These are phyloP conservation scores for Silene vulgaris DNA, from an alignment of 179 eudicot species.

Conservation along the genomic window DNA sequence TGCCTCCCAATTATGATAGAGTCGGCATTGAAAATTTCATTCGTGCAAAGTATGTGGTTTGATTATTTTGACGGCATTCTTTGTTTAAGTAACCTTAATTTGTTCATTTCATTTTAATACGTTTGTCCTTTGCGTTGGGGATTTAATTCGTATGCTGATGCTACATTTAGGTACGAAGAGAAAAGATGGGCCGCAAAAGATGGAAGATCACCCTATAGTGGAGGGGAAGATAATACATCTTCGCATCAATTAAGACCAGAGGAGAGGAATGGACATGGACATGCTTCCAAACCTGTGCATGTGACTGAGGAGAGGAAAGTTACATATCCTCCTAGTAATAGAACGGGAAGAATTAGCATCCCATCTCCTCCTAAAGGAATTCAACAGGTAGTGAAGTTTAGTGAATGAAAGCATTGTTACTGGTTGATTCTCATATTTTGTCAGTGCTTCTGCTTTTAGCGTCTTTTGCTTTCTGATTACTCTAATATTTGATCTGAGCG, in stretches of 20 bases:
- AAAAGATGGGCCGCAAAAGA: constrained; percentile 84
- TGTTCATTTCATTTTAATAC: not conserved
- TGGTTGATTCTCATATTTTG: not conserved
- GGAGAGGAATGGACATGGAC: constrained; percentile 50
- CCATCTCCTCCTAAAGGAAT: constrained; percentile 77
- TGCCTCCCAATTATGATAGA: constrained; percentile 94
- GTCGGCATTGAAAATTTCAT: constrained; percentile 99
- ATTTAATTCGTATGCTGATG: constrained; percentile 16
- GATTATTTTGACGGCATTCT: not conserved
- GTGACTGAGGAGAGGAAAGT: constrained; percentile 50
- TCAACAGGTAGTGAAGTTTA: constrained; percentile 43
- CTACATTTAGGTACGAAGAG: constrained; percentile 68
- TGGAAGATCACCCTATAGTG: constrained; percentile 57
- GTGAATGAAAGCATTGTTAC: not conserved
- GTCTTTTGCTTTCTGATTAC: not conserved
- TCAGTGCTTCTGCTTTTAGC: not conserved
- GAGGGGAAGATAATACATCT: constrained; percentile 48
- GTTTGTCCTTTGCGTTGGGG: constrained; percentile 13
- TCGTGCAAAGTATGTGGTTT: constrained; percentile 78
- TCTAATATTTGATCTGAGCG: not conserved
- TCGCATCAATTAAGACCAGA: constrained; percentile 51
- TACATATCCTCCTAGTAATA: constrained; percentile 34
- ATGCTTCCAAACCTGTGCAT: constrained; percentile 33
- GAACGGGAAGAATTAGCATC: constrained; percentile 48
- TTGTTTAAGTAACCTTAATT: not conserved